Conservation (phyloP, 441 rosid species). For the Corymbia citriodora region DNA sequence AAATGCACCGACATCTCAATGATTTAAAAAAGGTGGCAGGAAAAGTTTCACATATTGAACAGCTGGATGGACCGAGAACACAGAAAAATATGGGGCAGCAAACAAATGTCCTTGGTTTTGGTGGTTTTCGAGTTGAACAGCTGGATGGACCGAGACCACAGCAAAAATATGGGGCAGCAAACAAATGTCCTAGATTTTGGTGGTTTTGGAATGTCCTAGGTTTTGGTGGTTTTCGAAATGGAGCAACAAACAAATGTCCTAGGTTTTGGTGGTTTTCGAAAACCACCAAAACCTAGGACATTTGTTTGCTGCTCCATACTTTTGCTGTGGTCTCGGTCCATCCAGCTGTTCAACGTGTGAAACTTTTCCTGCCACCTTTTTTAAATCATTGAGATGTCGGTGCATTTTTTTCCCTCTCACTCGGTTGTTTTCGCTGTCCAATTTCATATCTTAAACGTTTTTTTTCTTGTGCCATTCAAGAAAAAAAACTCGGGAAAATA, state of each 20-base stretch:
- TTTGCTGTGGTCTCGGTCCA: background rate
- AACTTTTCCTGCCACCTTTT: background rate
- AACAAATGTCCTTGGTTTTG: too few relatives aligned
- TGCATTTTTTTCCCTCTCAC: rapidly evolving
- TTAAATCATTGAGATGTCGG: background rate
- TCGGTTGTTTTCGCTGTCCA: background rate
- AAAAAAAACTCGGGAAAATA: background rate
- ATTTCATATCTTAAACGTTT: background rate
- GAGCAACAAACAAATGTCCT: too few relatives aligned
- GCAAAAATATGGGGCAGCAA: background rate
- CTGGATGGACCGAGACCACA: background rate
- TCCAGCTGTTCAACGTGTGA: background rate
- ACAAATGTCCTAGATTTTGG: too few relatives aligned
- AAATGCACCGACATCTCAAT: background rate
- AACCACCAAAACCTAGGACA: too few relatives aligned
- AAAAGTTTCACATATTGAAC: background rate
- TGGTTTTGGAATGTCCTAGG: too few relatives aligned
- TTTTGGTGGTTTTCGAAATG: too few relatives aligned
- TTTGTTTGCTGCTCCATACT: background rate
- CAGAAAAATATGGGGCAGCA: background rate
- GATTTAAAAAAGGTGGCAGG: background rate
- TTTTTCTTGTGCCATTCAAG: background rate
- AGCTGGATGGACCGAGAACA: background rate
- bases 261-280: too few relatives aligned
- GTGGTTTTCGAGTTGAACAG: background rate